Evolutionary conservation across 148 eudicot genomes (phyloP), one percentile per base, ranked within the genome.

Genomic region (Heliamphora exappendiculata): DNA sequence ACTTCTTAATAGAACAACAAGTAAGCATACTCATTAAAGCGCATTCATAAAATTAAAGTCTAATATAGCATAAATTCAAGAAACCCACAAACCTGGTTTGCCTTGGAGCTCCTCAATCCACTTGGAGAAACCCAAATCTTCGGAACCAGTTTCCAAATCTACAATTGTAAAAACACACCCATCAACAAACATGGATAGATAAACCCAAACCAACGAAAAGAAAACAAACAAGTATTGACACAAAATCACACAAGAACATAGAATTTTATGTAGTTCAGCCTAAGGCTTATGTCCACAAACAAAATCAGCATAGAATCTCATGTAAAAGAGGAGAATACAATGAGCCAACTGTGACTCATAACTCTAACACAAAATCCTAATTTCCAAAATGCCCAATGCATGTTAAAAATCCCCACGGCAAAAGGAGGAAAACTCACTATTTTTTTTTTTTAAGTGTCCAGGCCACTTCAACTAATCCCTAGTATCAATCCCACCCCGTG

Each of bases 101-200:
- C 83, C 79, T 50, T 84, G 89, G 44, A 91, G 74, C 82, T 77
- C 83, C 31, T 87, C 90, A 75, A 95, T 75, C 96, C 96, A 93
- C 78, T 93, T 89, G 1, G 97, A 81, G 69, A 94, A 89, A 4
- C 95, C 97, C 83, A 92, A 80, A 83, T 90, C 97, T 67, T 41
- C 85, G 70, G 11, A 86, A 47, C 83, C 89, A 63, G 53, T 78
- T 60, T 81, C 84, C 67, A 85, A 45, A 76, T 83, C 91, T 88
- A 79, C 72, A 63, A 73, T 20, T 36, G 13, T 59, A 73, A 76
- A 45, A 65, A 64, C 5, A 54, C 16, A 65, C 26, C 57, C 55
- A 63, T 44, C 26, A 60, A 29, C 70, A 63, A 49, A 29, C 22
- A 36, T 22, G 10, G 19, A n/a, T 36, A 73, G 34, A 1, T n/a